Conservation (phyloP, 768 basidiomycete genomes). For the Lentinula detonsa region DNA sequence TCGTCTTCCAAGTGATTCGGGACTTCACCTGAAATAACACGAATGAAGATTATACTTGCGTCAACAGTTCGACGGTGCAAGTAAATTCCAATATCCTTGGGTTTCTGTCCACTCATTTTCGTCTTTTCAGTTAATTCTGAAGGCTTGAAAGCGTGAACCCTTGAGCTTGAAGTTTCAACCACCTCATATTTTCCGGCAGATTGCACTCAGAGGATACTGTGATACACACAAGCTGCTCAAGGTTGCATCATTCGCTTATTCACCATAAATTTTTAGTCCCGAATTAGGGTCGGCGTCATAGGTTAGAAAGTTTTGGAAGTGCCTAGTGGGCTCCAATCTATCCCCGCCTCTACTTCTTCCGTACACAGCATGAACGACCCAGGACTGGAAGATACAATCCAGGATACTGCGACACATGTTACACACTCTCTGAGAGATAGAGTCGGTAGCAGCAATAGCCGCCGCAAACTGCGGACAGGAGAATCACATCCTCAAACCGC, state of each 20-base stretch:
- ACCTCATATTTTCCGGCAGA: too few species aligned
- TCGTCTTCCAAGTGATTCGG: too few species aligned
- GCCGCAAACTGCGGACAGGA: neutral
- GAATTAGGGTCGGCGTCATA: neutral
- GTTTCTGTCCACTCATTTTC: too few species aligned
- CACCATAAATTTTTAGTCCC: neutral
- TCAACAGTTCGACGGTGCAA: too few species aligned
- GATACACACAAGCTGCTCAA: neutral
- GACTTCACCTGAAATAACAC: too few species aligned
- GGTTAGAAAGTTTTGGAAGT: neutral
- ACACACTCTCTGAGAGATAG: slow-evolving; percentile 8
- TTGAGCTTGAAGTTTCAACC: too few species aligned
- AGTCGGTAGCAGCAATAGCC: slow-evolving; percentile 19
- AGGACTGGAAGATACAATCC: slow-evolving; percentile 17
- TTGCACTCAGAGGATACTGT: too few species aligned
- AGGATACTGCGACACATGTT: slow-evolving; percentile 10
- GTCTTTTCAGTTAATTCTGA: too few species aligned
- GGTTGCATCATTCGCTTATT: neutral
- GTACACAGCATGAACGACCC: slow-evolving; percentile 19
- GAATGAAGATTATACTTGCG: too few species aligned
- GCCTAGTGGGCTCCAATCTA: neutral
- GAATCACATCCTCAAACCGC: slow-evolving; percentile 24
- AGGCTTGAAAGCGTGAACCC: too few species aligned
- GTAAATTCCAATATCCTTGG: too few species aligned
- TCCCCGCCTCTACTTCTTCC: neutral